Evolutionary conservation across 257 asterid genomes (phyloP), one percentile per base, ranked within the genome.

Genomic region (Petrea volubilis): DNA sequence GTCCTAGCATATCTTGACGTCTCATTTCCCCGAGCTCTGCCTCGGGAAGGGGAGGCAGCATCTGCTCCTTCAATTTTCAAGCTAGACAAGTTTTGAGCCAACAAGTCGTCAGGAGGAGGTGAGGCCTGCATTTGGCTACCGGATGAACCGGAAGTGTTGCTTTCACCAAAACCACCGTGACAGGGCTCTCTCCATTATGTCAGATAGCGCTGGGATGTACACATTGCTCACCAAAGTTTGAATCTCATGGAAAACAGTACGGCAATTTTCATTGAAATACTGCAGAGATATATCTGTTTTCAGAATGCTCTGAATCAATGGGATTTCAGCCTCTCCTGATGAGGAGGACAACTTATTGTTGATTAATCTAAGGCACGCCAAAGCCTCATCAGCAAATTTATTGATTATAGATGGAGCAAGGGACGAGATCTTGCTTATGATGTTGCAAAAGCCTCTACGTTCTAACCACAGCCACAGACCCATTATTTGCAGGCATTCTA

Each of bases 381-480:
- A 2, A n/a, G 92, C 97, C 78, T 90, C 96, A 7, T 83, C 89
- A 52, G 82, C 88, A 67, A 81, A 68, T 47, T 68, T 71, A 21
- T 75, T 68, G 67, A 88, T 72, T 11, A 83, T 10, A 27, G 59
- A 14, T 1, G 20, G 77, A 15, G 86, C 69, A 67, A 79, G 72
- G 23, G 79, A 61, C 47, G 75, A 50, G 57, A 91, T 64, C 62
- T 36, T 82, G 59, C 67, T 34, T 3, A 86, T 60, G 65, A 77
- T 12, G 21, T 71, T 50, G 71, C 64, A 59, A 53, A 57, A 61
- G 18, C 86, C 83, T 2, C 27, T 7, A 10, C 73, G 76, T 73
- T 91, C 96, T 15, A 89, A 25, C 88, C 90, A 89, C 33, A 88
- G 49, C 92, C 91, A 87, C 2, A 89, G 60, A 56, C 86, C 88